Evolutionary conservation across 441 rosid species (phyloP).

Genomic region (Pelargonium myrrhifolium): DNA sequence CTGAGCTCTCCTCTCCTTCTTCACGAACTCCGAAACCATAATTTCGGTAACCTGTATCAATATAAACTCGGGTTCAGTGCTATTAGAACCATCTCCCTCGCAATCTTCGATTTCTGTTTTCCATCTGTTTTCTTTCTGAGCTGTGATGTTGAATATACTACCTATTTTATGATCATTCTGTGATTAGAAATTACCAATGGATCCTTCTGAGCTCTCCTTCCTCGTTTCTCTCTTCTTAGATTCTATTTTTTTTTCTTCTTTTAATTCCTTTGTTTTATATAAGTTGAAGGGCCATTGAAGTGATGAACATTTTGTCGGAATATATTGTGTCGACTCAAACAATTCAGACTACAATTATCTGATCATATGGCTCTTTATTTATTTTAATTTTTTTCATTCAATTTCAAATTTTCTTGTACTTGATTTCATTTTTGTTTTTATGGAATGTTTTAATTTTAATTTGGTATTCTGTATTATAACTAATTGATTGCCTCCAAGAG

Average conservation of each 20-base stretch:
- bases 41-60: too few relatives aligned
- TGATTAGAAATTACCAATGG: constrained; percentile 87
- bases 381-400: background rate
- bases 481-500: background rate
- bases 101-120: too few relatives aligned
- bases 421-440: too few relatives aligned
- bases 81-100: too few relatives aligned
- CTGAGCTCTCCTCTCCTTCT: constrained; percentile 49
- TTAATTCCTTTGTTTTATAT: background rate
- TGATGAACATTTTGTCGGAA: constrained; percentile 55
- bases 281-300: constrained; percentile 45
- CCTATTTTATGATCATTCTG: constrained; percentile 69
- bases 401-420: background rate
- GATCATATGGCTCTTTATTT: constrained; percentile 38
- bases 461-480: too few relatives aligned
- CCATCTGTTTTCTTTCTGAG: background rate
- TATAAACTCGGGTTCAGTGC: too few relatives aligned
- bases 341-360: constrained; percentile 94
- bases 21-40: too few relatives aligned
- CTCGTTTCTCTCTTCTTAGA: too few relatives aligned
- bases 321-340: constrained; percentile 48
- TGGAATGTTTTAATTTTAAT: too few relatives aligned
- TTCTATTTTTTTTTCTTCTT: too few relatives aligned
- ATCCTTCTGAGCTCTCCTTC: constrained; percentile 84
- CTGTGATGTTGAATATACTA: constrained; percentile 63